phyloP scores from a whole-genome alignment of 768 basidiomycete genomes.

The Gautieria morchelliformis region DNA sequence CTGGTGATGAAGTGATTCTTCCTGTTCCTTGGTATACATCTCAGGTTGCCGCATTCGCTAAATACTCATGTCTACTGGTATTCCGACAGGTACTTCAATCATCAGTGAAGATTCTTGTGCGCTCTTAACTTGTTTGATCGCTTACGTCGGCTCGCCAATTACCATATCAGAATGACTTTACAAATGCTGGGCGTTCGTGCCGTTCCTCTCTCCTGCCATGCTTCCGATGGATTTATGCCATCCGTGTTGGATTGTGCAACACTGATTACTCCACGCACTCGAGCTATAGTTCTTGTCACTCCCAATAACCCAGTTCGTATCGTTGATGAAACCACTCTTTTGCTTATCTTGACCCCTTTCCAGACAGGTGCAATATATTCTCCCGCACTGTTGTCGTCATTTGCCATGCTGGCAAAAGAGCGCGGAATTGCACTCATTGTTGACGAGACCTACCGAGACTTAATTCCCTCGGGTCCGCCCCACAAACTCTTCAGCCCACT shows the following conservation, averaged over 20 bases:
- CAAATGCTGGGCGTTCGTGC: constrained; percentile 52
- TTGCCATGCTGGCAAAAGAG: constrained; percentile 47
- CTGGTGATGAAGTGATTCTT: constrained; percentile 62
- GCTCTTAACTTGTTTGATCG: constrained; percentile 5
- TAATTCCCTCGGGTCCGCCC: constrained; percentile 40
- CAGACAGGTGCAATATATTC: constrained; percentile 68
- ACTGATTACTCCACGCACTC: constrained; percentile 48
- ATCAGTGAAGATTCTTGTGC: constrained; percentile 32
- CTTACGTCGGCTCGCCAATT: not conserved
- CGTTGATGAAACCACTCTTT: not conserved
- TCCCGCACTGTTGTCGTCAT: constrained; percentile 43
- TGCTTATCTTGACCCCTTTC: not conserved
- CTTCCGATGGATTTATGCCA: constrained; percentile 50
- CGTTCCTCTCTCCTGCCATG: constrained; percentile 42
- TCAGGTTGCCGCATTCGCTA: not conserved
- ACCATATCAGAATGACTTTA: constrained; percentile 49
- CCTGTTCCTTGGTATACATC: constrained; percentile 54
- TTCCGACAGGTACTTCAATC: constrained; percentile 50
- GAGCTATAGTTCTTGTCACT: constrained; percentile 64
- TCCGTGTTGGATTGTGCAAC: constrained; percentile 37
- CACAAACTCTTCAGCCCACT: constrained; percentile 42
- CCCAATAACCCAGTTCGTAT: constrained; percentile 61
- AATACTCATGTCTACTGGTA: not conserved
- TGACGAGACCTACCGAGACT: constrained; percentile 89
- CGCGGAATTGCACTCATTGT: constrained; percentile 56